Base-by-base conservation (phyloP, 331 rosid species). In the Rhamnella rubrinervis region DNA sequence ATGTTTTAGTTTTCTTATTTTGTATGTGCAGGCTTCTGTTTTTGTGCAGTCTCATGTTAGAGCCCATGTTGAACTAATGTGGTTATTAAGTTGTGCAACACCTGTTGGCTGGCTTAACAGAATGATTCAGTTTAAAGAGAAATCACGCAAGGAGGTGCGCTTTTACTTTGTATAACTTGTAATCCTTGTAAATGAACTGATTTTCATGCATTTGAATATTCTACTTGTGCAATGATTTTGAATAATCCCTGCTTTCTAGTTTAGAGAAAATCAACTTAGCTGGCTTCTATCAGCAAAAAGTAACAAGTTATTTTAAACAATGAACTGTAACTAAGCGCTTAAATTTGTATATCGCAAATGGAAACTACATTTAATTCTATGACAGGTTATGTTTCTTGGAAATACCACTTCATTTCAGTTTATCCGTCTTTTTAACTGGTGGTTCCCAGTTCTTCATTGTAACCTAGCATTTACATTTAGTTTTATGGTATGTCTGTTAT, bases 121-220 rank as follows among this genome's bases (percentile, higher is more conserved):
- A 82, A 93, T 93, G 97, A 93, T 93, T 67, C 98, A 93, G 84
- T 93, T 93, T 78, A 93, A 91, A 82, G 98, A 93, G 85, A 93
- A 93, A 82, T 93, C 98, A 56, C 88, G 86, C 78, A 93, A 91
- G 95, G 89, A 91, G 97, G 98, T 93, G 89, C 79, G 97, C 84
- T 76, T 59, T 55, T 80, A 69, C 7, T 53, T 17, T 53, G 0
- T 4, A 53, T 53, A 2, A 18, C 25, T 18, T 53, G 20, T 17
- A 53, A 18, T 21, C 25, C 11, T 53, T 53, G 20, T 53, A 18
- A 44, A 11, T 44, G 49, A 44, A 44, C 4, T 44, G 49, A 8
- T 62, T 39, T 13, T 44, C 20, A 50, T 61, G 53, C 65, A 55
- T 68, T 26, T 19, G 38, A 7, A 65, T 67, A 23, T 40, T 59